A percentile compares a stretch with the other conserved stretches of the same genome.
Evolutionary conservation across 2,329 filamentous ascomycete genomes (phyloP).

Genomic region (Fusarium paranaense): DNA sequence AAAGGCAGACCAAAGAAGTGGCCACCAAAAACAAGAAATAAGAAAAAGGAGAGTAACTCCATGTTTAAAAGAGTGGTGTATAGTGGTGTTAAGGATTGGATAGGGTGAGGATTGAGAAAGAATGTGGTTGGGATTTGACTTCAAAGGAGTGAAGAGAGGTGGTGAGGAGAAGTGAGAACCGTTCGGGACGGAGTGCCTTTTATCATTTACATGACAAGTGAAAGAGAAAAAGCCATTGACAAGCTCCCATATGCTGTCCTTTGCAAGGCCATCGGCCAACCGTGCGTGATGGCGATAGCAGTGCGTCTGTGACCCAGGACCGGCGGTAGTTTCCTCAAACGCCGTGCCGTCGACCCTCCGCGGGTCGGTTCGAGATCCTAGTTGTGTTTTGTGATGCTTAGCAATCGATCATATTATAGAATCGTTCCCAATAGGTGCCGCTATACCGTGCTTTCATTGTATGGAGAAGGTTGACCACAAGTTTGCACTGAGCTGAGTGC

Average conservation of each 20-base stretch:
- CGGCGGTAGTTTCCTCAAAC: not conserved
- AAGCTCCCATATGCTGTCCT: not conserved
- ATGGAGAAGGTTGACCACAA: not conserved
- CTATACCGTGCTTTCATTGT: not conserved
- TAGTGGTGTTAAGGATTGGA: not conserved
- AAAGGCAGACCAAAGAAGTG: slow-evolving; percentile 3
- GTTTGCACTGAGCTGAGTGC: too few species aligned
- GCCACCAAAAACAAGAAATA: not conserved
- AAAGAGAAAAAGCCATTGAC: not conserved
- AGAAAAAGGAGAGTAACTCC: not conserved
- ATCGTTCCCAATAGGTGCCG: not conserved
- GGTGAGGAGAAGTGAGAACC: not conserved
- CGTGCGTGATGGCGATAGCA: not conserved
- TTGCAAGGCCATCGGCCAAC: not conserved
- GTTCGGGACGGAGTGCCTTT: not conserved
- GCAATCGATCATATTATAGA: not conserved
- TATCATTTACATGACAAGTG: not conserved
- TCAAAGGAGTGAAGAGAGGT: not conserved
- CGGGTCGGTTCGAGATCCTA: not conserved
- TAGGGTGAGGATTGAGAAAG: not conserved
- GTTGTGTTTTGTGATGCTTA: not conserved
- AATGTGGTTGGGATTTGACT: not conserved
- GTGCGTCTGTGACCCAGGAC: not conserved
- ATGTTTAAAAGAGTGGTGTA: not conserved
- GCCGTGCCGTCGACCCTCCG: not conserved